Percentiles rank a stretch among this genome's conserved stretches.
Conservation (phyloP, 768 basidiomycete species). For the Udeniomyces megalosporus region DNA sequence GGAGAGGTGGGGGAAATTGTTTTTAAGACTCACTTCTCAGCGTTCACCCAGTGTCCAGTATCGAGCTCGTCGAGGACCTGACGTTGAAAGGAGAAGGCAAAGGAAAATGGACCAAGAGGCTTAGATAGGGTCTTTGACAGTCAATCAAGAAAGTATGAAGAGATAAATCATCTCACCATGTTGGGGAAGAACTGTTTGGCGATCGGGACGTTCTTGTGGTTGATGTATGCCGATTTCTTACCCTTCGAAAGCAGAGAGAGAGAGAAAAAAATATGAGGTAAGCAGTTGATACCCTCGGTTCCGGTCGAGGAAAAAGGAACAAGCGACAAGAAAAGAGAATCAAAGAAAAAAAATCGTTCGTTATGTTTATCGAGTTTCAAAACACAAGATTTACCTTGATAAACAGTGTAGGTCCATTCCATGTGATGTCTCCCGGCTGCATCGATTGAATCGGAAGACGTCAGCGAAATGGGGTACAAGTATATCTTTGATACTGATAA, state of each 20-base stretch:
- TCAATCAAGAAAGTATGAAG: neutral
- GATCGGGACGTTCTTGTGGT: conserved; percentile 46
- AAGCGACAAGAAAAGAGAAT: no score
- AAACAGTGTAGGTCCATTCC: conserved; percentile 43
- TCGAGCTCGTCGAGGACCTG: conserved; percentile 44
- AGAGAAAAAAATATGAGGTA: no score
- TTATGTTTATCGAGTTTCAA: no score
- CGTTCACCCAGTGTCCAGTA: conserved; percentile 81
- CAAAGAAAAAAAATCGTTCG: no score
- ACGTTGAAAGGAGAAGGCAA: neutral
- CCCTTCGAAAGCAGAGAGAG: conserved; percentile 58
- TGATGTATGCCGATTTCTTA: conserved; percentile 63
- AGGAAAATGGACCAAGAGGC: no score
- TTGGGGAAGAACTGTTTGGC: conserved; percentile 58
- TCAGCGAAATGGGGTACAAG: neutral
- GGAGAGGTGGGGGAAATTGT: no score
- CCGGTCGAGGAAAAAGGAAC: no score
- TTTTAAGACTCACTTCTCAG: no score
- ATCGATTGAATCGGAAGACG: neutral
- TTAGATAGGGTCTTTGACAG: neutral
- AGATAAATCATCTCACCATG: conserved; percentile 25
- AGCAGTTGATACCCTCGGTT: no score
- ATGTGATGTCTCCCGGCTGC: conserved; percentile 32
- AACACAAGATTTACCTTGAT: no score
- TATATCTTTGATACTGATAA: neutral